Conservation (phyloP, 495 filamentous ascomycete species). For the Bacidia gigantensis region DNA sequence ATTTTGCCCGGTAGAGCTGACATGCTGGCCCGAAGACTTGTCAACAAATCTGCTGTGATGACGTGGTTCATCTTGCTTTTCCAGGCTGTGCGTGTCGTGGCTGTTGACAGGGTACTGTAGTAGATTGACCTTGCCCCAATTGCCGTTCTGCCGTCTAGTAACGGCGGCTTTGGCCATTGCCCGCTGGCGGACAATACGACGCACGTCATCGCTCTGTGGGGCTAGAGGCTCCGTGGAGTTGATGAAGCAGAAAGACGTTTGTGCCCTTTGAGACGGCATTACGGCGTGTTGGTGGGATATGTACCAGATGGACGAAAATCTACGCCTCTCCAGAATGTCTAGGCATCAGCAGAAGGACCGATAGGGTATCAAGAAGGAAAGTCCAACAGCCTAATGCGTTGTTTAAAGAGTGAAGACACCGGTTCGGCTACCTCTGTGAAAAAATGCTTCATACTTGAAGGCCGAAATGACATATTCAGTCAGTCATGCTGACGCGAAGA, state of each 20-base stretch:
- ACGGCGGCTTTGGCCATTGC: conserved; percentile 26
- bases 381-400: neutral
- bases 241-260: conserved; percentile 7
- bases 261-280: neutral
- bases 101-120: conserved; percentile 17
- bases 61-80: neutral
- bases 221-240: conserved; percentile 18
- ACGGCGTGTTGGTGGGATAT: neutral
- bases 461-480: neutral
- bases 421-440: neutral
- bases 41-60: neutral
- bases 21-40: neutral
- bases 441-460: neutral
- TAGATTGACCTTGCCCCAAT: conserved; percentile 22
- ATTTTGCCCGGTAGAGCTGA: neutral
- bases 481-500: no score
- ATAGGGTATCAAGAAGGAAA: neutral
- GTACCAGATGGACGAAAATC: neutral
- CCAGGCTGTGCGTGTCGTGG: neutral
- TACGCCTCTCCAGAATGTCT: neutral
- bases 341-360: neutral
- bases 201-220: conserved; percentile 16
- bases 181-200: conserved; percentile 24
- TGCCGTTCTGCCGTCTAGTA: conserved; percentile 17
- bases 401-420: neutral